Evolutionary conservation across 371 early-diverging fungal species (phyloP), one percentile per base, ranked within the genome.

Genomic region (Mortierella sp.): DNA sequence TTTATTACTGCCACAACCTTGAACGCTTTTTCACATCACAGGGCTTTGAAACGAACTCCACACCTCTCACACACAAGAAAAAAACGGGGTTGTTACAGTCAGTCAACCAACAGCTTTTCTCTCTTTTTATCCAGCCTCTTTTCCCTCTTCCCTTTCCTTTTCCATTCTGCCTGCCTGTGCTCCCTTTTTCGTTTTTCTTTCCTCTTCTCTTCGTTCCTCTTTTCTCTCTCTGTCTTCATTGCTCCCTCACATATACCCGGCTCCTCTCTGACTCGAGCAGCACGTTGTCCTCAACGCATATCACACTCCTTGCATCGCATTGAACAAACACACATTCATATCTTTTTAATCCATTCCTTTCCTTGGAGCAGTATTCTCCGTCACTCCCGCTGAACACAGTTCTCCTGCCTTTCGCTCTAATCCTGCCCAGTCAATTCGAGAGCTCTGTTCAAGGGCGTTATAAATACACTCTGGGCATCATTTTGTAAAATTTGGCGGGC

Each of bases 371-470:
- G 51, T 51, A 63, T 63, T 35, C 18, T 63, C 63, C 63, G 35
- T 32, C 63, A 41, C 65, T 32, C 35, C 35, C 65, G 21, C 8
- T 63, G 24, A 24, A 11, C 29, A 27, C 32, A 12, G 16, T 32
- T 68, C 65, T 68, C 68, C 68, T 24, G 63, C 68, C 68, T 41
- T 68, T 68, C 68, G 24, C 24, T 68, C 68, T 10, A 68, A 68
- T 68, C 38, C 68, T 24, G 68, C 18, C 68, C 38, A 38, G 41
- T 21, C 68, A 68, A 41, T 41, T 24, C 68, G 38, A 68, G 68
- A 68, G 68, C 68, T 38, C 38, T 41, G 24, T 63, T 63, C 21
- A 6, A 38, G 7, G 35, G 68, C 24, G 41, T 38, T 68, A 68
- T 68, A 68, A 68, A 68, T 68, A 68, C 38, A 41, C 43, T 68